Evolutionary conservation across 164 flowering plant species (phyloP).

Genomic region (Magnolia sinica): DNA sequence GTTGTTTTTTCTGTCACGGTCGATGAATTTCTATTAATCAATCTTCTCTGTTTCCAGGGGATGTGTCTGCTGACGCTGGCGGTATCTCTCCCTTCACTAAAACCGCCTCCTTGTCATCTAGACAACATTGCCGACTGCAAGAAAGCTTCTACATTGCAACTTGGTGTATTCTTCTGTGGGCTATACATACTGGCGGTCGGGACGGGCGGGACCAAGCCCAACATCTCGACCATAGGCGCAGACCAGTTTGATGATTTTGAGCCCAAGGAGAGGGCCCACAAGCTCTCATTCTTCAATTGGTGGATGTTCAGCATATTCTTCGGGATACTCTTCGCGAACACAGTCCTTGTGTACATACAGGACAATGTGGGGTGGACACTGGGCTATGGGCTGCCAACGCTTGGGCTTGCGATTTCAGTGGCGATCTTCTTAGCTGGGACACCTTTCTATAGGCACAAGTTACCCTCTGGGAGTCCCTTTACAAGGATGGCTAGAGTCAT

Average conservation of each 20-base stretch:
- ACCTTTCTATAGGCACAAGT: conserved; percentile 46
- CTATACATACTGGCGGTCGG: conserved; percentile 53
- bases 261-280: no score
- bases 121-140: neutral
- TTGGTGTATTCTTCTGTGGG: conserved; percentile 38
- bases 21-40: no score
- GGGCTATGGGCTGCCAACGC: conserved; percentile 49
- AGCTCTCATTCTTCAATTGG: conserved; percentile 35
- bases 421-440: conserved; percentile 44
- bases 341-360: conserved; percentile 53
- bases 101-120: conserved; percentile 40
- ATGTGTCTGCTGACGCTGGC: conserved; percentile 50
- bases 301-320: conserved; percentile 58
- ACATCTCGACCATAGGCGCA: conserved; percentile 25
- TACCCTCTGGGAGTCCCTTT: conserved; percentile 54
- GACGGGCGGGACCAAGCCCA: conserved; percentile 69
- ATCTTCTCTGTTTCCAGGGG: conserved; percentile 38
- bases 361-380: conserved; percentile 50
- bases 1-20: no score
- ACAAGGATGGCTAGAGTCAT: conserved; percentile 39
- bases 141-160: conserved; percentile 18
- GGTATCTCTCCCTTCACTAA: conserved; percentile 37
- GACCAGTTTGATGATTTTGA: no score
- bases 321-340: conserved; percentile 57
- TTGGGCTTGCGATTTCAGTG: conserved; percentile 37